Base-by-base conservation (phyloP, 2,329 filamentous ascomycete genomes). In the Aspergillus piperis region DNA sequence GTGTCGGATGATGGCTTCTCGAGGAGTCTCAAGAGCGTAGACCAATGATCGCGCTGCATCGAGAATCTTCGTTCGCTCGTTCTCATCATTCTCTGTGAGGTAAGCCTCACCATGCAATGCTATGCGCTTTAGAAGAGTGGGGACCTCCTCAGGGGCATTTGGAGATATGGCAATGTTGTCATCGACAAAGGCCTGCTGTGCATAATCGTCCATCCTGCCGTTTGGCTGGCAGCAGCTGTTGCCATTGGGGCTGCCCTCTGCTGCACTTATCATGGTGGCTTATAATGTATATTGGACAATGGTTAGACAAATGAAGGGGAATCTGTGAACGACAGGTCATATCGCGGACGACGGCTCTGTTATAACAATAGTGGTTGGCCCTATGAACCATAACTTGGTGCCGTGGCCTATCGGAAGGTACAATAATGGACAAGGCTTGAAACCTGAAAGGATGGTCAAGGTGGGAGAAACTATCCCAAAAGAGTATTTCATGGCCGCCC, bases 1-100 rank as follows among this genome's bases (percentile, higher is more conserved):
- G 48, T 82, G 79, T 57, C 78, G 73, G 56, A 82, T 73, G 73
- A 82, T 81, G 0, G 80, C 79, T 68, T 83, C 81, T 6, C 80
- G 73, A 0, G 81, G 81, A 0, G 78, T 82, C 64, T 83, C 80
- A 11, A 75, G 68, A 57, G 64, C 74, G 38, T 63, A 60, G 1
- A 65, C 62, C 41, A 71, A 57, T 5, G 64, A 52, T 7, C 65
- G 61, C 5, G 65, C 61, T 0, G 66, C 48, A 47, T 66, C 60
- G 7, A 70, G 48, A 3, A 70, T 54, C 5, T 60, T 62, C 13
- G 56, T 41, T 1, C 66, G 63, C 11, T 50, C 56, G 6, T 62
- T 49, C 23, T 63, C 61, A 15, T 64, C 60, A 4, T 53, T 36
- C 19, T 53, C 41, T 1, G 19, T 23, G 11, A 54, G 30, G n/a